These are phyloP conservation scores for Aristolochia fimbriata DNA, from an alignment of 164 flowering plant species.

Conservation along the genomic window DNA sequence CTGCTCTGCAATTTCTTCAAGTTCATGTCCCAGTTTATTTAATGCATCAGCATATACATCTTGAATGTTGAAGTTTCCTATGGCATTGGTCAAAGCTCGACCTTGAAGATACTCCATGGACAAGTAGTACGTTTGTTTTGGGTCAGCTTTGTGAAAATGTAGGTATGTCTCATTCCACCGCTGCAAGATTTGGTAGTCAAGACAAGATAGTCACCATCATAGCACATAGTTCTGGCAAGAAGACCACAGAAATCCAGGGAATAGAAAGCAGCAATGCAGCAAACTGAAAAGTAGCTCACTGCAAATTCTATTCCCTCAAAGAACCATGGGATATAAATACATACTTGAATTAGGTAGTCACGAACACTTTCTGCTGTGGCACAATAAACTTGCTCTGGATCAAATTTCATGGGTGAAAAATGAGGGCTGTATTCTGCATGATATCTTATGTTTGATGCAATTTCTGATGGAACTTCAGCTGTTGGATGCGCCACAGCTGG, in stretches of 20 bases:
- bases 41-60: slow-evolving; percentile 81
- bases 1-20: slow-evolving; percentile 80
- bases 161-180: slow-evolving; percentile 93
- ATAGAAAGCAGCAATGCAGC: neutral
- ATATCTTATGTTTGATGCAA: slow-evolving; percentile 77
- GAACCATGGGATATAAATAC: neutral
- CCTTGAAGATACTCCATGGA: slow-evolving; percentile 99
- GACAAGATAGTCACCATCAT: neutral
- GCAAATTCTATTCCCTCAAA: no score
- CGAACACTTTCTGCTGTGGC: slow-evolving; percentile 91
- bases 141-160: slow-evolving; percentile 76
- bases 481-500: slow-evolving; percentile 58
- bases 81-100: slow-evolving; percentile 80
- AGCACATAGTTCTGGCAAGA: neutral
- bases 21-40: slow-evolving; percentile 73
- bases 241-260: neutral
- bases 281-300: neutral
- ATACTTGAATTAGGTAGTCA: slow-evolving; percentile 67
- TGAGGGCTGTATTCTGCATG: slow-evolving; percentile 82
- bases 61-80: slow-evolving; percentile 67
- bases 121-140: slow-evolving; percentile 89
- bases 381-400: slow-evolving; percentile 79
- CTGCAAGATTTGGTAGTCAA: slow-evolving; percentile 27
- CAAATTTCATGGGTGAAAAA: slow-evolving; percentile 84
- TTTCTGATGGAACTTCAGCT: slow-evolving; percentile 48